phyloP scores from a whole-genome alignment of 1,284 basidiomycete genomes.

The Trametes sp. region DNA sequence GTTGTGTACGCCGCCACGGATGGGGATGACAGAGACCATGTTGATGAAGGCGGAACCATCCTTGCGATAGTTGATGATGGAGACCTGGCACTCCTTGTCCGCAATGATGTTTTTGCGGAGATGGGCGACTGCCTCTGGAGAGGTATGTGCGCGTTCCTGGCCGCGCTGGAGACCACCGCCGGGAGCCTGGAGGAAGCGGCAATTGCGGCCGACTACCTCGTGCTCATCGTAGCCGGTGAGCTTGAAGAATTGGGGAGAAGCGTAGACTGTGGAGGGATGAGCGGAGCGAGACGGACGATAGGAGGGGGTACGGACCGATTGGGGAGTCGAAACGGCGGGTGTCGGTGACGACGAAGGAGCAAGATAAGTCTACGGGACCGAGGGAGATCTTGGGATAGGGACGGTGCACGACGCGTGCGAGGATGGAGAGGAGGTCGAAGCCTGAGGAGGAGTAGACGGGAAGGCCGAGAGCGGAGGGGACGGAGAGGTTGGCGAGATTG shows the following conservation, averaged over 20 bases:
- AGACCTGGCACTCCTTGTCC: slow-evolving; percentile 89
- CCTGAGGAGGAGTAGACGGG: slow-evolving; percentile 88
- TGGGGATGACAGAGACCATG: slow-evolving; percentile 85
- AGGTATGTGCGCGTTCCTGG: slow-evolving; percentile 71
- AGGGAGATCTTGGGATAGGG: slow-evolving; percentile 81
- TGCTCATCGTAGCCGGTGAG: slow-evolving; percentile 86
- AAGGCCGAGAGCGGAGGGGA: slow-evolving; percentile 45
- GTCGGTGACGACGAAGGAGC: slow-evolving; percentile 90
- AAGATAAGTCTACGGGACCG: slow-evolving; percentile 92
- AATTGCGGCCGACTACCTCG: slow-evolving; percentile 90
- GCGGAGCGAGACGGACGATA: neutral
- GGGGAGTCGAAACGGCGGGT: slow-evolving; percentile 82
- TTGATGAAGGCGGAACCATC: slow-evolving; percentile 89
- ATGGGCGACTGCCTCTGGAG: slow-evolving; percentile 72
- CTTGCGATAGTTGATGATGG: slow-evolving; percentile 89
- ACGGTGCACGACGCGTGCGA: slow-evolving; percentile 80
- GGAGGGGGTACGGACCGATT: slow-evolving; percentile 48
- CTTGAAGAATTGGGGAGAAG: slow-evolving; percentile 79
- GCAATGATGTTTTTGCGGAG: slow-evolving; percentile 72
- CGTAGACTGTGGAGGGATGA: slow-evolving; percentile 64
- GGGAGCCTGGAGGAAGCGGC: slow-evolving; percentile 87
- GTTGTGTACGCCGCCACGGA: slow-evolving; percentile 68
- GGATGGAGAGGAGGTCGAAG: slow-evolving; percentile 87
- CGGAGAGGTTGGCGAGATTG: slow-evolving; percentile 30
- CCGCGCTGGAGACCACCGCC: slow-evolving; percentile 71